Evolutionary conservation across 2,329 filamentous ascomycete species (phyloP).

Genomic region (Verticillium nonalfalfae): DNA sequence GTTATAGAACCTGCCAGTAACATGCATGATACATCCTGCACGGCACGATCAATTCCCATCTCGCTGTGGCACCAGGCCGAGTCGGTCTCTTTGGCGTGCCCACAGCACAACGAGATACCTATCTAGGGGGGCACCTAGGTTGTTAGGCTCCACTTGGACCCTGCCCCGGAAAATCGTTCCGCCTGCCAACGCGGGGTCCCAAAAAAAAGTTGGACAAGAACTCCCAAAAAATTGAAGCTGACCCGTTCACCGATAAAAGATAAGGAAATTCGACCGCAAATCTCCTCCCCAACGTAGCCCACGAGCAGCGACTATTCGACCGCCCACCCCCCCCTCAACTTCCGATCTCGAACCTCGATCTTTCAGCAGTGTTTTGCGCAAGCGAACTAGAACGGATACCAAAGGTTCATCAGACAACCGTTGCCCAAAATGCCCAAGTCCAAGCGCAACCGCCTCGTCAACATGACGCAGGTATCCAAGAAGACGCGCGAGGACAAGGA

Average conservation of each 20-base stretch:
- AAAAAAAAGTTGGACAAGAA: constrained; percentile 13
- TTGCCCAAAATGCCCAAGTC: constrained; percentile 79
- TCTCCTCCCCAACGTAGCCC: neutral
- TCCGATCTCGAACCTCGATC: neutral
- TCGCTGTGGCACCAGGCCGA: too few species aligned
- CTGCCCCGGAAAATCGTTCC: constrained; percentile 11
- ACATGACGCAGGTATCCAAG: constrained; percentile 87
- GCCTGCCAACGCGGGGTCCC: constrained; percentile 15
- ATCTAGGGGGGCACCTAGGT: neutral
- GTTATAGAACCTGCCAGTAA: too few species aligned
- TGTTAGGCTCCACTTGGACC: neutral
- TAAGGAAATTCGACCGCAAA: neutral
- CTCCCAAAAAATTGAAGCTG: constrained; percentile 5
- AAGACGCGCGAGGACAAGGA: constrained; percentile 90
- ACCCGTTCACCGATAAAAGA: neutral
- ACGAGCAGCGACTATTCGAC: neutral
- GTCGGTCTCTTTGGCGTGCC: too few species aligned
- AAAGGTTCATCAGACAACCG: neutral
- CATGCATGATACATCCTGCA: too few species aligned
- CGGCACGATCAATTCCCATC: too few species aligned
- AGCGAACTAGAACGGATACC: neutral
- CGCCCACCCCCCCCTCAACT: too few species aligned
- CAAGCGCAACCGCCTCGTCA: constrained; percentile 82
- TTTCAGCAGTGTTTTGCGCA: neutral
- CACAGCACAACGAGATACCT: too few species aligned